These are phyloP conservation scores for Rutstroemia sp. DNA, from an alignment of 2,329 filamentous ascomycete genomes.

Conservation along the genomic window DNA sequence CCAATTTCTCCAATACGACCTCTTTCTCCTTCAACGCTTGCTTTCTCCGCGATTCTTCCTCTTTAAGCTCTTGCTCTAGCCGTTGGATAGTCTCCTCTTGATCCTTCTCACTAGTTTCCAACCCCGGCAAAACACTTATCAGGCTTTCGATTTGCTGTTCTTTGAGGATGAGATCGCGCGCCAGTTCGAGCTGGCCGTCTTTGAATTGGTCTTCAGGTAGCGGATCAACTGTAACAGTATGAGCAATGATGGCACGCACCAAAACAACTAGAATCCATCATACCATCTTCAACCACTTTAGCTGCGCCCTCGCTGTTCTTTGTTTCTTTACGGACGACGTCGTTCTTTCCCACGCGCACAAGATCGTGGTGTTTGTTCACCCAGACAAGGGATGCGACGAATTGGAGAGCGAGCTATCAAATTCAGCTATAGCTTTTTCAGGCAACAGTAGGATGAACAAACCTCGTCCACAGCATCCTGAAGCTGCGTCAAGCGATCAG, in stretches of 20 bases:
- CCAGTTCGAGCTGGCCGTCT: constrained; percentile 63
- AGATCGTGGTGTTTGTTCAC: constrained; percentile 63
- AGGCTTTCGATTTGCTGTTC: constrained; percentile 77
- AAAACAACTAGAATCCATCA: background rate
- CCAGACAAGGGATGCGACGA: constrained; percentile 59
- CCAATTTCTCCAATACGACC: constrained; percentile 51
- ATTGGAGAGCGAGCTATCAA: constrained; percentile 56
- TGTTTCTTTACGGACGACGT: constrained; percentile 52
- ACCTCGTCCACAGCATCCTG: constrained; percentile 83
- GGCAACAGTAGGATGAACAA: constrained; percentile 17
- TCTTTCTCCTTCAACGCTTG: constrained; percentile 59
- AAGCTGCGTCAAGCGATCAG: constrained; percentile 72
- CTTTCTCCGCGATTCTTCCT: constrained; percentile 53
- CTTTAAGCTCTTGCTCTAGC: constrained; percentile 57
- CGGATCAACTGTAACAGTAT: constrained; percentile 44
- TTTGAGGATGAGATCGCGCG: constrained; percentile 68
- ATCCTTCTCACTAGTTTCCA: constrained; percentile 71
- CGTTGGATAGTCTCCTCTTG: constrained; percentile 62
- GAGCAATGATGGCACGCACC: constrained; percentile 10
- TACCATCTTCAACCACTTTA: constrained; percentile 18
- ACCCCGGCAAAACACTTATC: constrained; percentile 66
- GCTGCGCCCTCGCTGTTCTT: constrained; percentile 22
- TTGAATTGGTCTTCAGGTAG: constrained; percentile 57
- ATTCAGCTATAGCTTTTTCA: constrained; percentile 10
- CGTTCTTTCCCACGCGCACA: constrained; percentile 47